These are phyloP conservation scores for Ophiostoma tasmaniense DNA, from an alignment of 2,329 filamentous ascomycete genomes.

Conservation along the genomic window DNA sequence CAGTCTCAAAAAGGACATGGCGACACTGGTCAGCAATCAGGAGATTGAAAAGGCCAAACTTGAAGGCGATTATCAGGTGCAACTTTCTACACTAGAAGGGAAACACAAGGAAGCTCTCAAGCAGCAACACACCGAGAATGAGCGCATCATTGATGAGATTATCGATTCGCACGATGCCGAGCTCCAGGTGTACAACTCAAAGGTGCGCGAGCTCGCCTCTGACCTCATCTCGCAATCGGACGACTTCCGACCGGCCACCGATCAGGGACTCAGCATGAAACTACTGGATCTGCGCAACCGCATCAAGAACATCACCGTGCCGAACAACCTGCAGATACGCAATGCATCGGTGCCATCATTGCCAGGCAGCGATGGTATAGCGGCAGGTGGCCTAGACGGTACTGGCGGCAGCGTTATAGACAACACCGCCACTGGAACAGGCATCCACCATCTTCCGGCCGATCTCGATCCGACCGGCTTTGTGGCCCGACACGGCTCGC, in stretches of 20 bases:
- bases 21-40: neutral
- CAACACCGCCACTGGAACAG: neutral
- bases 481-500: slow-evolving; percentile 18
- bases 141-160: slow-evolving; percentile 14
- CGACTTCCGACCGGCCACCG: slow-evolving; percentile 24
- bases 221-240: slow-evolving; percentile 23
- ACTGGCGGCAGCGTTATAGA: neutral
- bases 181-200: slow-evolving; percentile 10
- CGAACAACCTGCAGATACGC: slow-evolving; percentile 18
- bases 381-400: neutral
- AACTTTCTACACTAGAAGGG: neutral
- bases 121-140: slow-evolving; percentile 5
- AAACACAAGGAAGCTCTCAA: neutral
- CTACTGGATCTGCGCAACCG: slow-evolving; percentile 20
- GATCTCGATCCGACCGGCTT: slow-evolving; percentile 20
- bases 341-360: neutral
- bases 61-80: neutral
- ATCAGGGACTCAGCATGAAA: slow-evolving; percentile 21
- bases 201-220: slow-evolving; percentile 18
- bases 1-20: neutral
- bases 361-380: neutral
- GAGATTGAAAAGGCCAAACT: neutral
- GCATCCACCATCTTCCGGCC: slow-evolving; percentile 7
- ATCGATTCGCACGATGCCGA: slow-evolving; percentile 15
- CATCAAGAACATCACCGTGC: slow-evolving; percentile 20